phyloP scores from a whole-genome alignment of 345 rosid genomes.

The Atalantia buxifolia region DNA sequence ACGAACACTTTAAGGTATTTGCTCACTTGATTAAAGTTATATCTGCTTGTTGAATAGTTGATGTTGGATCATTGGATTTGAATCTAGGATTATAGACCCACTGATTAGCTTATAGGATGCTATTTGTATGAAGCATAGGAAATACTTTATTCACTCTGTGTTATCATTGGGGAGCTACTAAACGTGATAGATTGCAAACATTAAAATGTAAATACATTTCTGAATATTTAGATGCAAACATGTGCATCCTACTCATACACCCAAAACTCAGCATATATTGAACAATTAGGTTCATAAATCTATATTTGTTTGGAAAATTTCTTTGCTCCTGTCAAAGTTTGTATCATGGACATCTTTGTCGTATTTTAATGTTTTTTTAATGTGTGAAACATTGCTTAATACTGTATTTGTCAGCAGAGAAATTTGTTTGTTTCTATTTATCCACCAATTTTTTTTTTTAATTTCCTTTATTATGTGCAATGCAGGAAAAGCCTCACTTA shows the following conservation, averaged over 20 bases:
- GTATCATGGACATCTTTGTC: not conserved
- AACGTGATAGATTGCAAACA: not conserved
- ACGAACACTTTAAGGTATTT: constrained; percentile 93
- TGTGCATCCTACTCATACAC: not conserved
- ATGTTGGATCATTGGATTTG: not conserved
- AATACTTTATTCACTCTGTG: not conserved
- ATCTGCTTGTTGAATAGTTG: constrained; percentile 1
- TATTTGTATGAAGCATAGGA: not conserved
- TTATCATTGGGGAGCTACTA: not conserved
- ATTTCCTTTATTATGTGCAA: not conserved
- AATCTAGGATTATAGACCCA: not conserved
- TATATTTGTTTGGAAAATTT: not conserved
- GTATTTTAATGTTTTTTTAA: not conserved
- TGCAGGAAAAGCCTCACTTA: constrained; percentile 85
- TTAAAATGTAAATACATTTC: not conserved
- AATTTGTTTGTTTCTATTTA: not conserved
- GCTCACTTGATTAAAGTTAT: constrained; percentile 13
- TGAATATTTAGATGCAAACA: not conserved
- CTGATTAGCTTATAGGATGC: not conserved
- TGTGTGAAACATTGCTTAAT: not conserved
- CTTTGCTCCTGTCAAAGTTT: not conserved
- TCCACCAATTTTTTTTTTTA: not conserved
- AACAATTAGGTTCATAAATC: not conserved
- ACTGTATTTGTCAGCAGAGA: not conserved
- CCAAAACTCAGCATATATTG: not conserved